phyloP scores from a whole-genome alignment of 2,329 filamentous ascomycete genomes.

The Aspergillus aculeatinus region DNA sequence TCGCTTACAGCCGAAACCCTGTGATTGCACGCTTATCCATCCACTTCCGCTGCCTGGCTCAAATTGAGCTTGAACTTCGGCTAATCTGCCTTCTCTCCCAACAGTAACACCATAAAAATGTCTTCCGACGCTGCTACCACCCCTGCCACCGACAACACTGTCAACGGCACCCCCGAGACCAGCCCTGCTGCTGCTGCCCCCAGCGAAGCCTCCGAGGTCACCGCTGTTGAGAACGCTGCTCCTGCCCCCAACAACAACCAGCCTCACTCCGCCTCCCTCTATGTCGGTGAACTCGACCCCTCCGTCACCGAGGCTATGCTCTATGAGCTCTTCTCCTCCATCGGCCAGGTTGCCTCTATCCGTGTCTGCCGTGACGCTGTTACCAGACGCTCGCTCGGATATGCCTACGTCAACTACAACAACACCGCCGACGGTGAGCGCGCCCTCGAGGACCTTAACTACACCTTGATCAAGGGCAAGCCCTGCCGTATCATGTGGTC shows the following conservation, averaged over 20 bases:
- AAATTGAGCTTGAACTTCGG: slow-evolving; percentile 4
- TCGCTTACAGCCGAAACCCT: neutral
- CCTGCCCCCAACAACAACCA: slow-evolving; percentile 71
- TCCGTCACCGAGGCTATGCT: slow-evolving; percentile 99
- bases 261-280: slow-evolving; percentile 94
- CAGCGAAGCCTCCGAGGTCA: slow-evolving; percentile 52
- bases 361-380: slow-evolving; percentile 99
- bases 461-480: slow-evolving; percentile 97
- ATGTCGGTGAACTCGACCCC: slow-evolving; percentile 96
- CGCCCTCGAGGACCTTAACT: slow-evolving; percentile 98
- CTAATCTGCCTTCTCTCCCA: slow-evolving; percentile 2
- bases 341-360: slow-evolving; percentile 97
- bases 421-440: slow-evolving; percentile 94
- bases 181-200: slow-evolving; percentile 71
- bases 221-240: slow-evolving; percentile 50
- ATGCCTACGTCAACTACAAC: slow-evolving; percentile 99
- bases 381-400: slow-evolving; percentile 95
- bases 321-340: slow-evolving; percentile 99
- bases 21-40: too few species aligned
- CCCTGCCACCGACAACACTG: slow-evolving; percentile 60
- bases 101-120: slow-evolving; percentile 60
- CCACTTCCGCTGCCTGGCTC: neutral
- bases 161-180: slow-evolving; percentile 60
- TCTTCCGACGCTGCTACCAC: slow-evolving; percentile 75
- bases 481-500: slow-evolving; percentile 99